Evolutionary conservation across 2,329 filamentous ascomycete genomes (phyloP), one percentile per base, ranked within the genome.

Genomic region (Lecanicillium sp.): DNA sequence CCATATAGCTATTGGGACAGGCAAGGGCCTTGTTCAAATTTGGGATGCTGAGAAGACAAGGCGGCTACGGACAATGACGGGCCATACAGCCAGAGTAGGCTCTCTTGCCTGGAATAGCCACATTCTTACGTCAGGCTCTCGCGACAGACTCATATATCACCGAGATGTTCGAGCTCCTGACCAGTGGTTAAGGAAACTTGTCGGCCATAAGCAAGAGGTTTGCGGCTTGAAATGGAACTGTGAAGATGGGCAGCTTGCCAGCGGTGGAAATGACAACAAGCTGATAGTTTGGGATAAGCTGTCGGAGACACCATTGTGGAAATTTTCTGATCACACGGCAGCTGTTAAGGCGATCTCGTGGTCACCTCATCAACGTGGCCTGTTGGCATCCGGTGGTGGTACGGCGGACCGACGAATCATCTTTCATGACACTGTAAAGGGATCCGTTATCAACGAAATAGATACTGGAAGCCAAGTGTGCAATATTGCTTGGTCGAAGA

Each of bases 391-490:
- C 6, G 92, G 92, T 34, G 92, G 92, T 47, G 92, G 92, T 55
- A 98, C 92, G 3, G 92, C 89, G 16, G 92, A 98, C 60, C 78
- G 92, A 39, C 84, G 88, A 22, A 98, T 98, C 61, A 94, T 95
- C 50, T 98, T 98, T 62, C 94, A 94, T 78, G 94, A 98, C 57
- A 98, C 92, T 0, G 69, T 85, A 16, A 84, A 84, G n/a, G 88
- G 87, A 4, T 73, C 77, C 1, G 69, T 82, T 37, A 78, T 87
- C 54, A 90, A 87, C 56, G 89, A 94, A 57, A 80, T 96, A 45
- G 92, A 98, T 56, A 98, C 92, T 0, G 92, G 92, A 35, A 95
- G 87, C 53, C 92, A 98, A 60, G 92, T 98, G n/a, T 98, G 92
- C 65, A 98, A 98, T 55, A 71, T 98, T 31, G 85, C 89, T 4